Evolutionary conservation across 1,139 yeast species (phyloP).

Genomic region (Geotrichum carabidarum): DNA sequence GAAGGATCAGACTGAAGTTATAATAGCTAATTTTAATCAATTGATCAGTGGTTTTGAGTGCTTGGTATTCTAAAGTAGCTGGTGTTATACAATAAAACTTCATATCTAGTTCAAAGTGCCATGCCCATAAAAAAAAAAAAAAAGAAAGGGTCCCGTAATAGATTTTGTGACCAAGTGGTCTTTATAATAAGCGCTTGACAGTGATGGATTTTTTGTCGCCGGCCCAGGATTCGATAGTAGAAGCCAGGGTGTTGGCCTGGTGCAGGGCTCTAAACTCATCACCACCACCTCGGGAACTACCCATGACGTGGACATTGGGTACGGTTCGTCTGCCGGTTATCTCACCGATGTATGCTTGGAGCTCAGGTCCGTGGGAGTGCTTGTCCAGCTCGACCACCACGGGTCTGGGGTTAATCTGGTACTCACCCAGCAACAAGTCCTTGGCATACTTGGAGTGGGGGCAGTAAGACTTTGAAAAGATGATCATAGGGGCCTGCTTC

Average conservation of each 20-base stretch:
- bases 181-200: slow-evolving; percentile 47
- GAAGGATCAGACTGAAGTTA: too few species aligned
- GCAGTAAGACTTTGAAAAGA: slow-evolving; percentile 43
- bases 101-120: too few species aligned
- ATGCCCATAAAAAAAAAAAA: too few species aligned
- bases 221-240: slow-evolving; percentile 57
- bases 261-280: slow-evolving; percentile 73
- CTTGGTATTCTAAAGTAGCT: too few species aligned
- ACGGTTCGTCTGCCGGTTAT: slow-evolving; percentile 89
- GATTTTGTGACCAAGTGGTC: too few species aligned
- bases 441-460: slow-evolving; percentile 74
- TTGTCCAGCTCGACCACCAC: slow-evolving; percentile 74
- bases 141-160: too few species aligned
- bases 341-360: slow-evolving; percentile 71
- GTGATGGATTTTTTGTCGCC: slow-evolving; percentile 44
- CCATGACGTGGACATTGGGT: slow-evolving; percentile 83
- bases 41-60: too few species aligned
- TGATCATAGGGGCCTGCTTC: slow-evolving; percentile 53
- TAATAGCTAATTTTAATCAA: too few species aligned
- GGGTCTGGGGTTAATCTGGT: slow-evolving; percentile 68
- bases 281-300: slow-evolving; percentile 85
- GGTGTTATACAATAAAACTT: too few species aligned
- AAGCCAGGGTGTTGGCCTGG: slow-evolving; percentile 48
- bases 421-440: slow-evolving; percentile 55
- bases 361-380: slow-evolving; percentile 62